These are phyloP conservation scores for Tillandsia leiboldiana DNA, from an alignment of 176 grass and related monocot species.

Conservation along the genomic window DNA sequence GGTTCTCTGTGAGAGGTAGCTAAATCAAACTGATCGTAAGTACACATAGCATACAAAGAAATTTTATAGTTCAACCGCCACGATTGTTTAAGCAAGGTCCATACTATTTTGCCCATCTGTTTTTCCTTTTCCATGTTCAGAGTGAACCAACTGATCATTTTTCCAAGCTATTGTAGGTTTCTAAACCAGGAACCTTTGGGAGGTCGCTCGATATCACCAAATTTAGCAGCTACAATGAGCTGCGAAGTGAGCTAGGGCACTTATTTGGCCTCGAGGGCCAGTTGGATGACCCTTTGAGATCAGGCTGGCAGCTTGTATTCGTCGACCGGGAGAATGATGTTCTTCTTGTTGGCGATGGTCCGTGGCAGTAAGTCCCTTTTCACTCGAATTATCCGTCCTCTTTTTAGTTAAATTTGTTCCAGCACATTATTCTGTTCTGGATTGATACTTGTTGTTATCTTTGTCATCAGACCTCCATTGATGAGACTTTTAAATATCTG, in stretches of 20 bases:
- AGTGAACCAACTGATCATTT: constrained; percentile 13
- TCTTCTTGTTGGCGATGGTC: constrained; percentile 88
- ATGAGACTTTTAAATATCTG: neutral
- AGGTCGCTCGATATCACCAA: constrained; percentile 85
- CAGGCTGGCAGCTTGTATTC: constrained; percentile 99
- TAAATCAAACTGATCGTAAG: no score
- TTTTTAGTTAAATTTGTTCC: neutral
- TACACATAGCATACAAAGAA: no score
- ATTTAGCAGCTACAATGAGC: constrained; percentile 79
- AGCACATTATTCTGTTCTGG: neutral
- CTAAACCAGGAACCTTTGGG: constrained; percentile 81
- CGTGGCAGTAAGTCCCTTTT: constrained; percentile 70
- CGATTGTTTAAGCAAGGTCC: neutral
- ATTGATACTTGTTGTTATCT: neutral
- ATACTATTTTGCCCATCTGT: neutral
- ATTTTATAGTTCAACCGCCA: no score
- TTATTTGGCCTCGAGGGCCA: constrained; percentile 90
- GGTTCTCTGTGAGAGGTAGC: neutral
- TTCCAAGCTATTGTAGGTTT: constrained; percentile 48
- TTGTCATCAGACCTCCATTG: neutral
- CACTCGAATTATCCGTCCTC: neutral
- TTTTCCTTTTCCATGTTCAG: neutral
- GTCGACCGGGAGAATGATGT: constrained; percentile 87
- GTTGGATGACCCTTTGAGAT: constrained; percentile 97
- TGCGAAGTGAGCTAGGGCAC: constrained; percentile 69